Percentiles rank a stretch among this genome's conserved stretches.
Conservation (phyloP, 2,329 filamentous ascomycete species). For the Cordyceps fumosorosea region DNA sequence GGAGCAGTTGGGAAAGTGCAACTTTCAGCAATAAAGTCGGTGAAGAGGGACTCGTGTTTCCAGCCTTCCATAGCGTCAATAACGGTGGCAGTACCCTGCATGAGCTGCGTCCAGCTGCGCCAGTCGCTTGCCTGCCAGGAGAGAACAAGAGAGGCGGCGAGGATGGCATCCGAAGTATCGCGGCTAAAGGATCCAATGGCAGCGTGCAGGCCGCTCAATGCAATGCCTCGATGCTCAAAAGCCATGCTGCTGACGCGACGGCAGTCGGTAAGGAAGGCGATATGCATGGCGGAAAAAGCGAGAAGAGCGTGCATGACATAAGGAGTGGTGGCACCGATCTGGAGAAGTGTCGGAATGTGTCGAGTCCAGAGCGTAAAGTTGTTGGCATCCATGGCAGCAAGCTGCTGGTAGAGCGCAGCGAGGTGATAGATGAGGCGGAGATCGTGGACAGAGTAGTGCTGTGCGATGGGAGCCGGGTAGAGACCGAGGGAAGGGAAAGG, state of each 20-base stretch:
- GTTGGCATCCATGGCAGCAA: constrained; percentile 69
- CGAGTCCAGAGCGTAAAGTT: constrained; percentile 89
- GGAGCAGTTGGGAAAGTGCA: constrained; percentile 65
- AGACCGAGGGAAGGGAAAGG: constrained; percentile 78
- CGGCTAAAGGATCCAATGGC: constrained; percentile 80
- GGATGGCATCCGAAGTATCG: constrained; percentile 81
- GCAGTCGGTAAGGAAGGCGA: constrained; percentile 84
- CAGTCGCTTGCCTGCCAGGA: constrained; percentile 97
- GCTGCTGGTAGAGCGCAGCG: constrained; percentile 75
- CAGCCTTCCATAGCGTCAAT: constrained; percentile 86
- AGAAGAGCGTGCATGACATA: constrained; percentile 94
- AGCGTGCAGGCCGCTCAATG: constrained; percentile 80
- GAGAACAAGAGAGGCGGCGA: constrained; percentile 84
- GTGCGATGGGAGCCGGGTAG: constrained; percentile 66
- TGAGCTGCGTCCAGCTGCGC: constrained; percentile 88
- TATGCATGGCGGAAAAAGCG: constrained; percentile 89
- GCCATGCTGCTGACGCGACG: constrained; percentile 80
- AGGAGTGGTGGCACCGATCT: constrained; percentile 70
- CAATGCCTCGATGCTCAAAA: constrained; percentile 80
- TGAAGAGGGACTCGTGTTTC: constrained; percentile 84
- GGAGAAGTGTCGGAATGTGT: constrained; percentile 73
- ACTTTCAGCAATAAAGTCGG: constrained; percentile 74
- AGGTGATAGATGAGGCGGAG: constrained; percentile 88
- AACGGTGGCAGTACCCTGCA: constrained; percentile 85
- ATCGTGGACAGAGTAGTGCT: constrained; percentile 68